Evolutionary conservation across 345 rosid genomes (phyloP).

Genomic region (Hibiscus trionum): DNA sequence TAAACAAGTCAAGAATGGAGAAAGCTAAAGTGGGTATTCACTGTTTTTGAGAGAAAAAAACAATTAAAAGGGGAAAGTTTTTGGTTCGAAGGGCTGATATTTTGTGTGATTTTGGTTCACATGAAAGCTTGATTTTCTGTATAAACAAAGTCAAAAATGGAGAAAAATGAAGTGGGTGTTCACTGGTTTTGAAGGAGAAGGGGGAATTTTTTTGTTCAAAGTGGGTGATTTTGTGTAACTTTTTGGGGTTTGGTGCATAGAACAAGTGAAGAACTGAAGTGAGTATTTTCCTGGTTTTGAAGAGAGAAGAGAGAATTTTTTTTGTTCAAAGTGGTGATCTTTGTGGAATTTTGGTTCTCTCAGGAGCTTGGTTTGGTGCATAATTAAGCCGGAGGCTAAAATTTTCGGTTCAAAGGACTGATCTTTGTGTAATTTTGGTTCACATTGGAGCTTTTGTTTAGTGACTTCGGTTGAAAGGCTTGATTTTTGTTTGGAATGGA

Average conservation of each 20-base stretch:
- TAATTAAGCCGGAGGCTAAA: background rate
- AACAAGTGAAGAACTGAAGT: background rate
- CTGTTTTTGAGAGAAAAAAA: background rate
- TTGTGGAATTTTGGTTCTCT: background rate
- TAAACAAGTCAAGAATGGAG: background rate
- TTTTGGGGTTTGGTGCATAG: background rate
- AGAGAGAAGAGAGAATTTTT: background rate
- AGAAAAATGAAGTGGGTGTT: background rate
- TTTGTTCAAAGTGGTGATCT: background rate
- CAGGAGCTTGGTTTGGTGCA: background rate
- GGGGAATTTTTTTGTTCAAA: background rate
- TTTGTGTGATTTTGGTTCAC: background rate
- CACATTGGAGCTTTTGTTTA: background rate
- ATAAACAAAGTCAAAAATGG: background rate
- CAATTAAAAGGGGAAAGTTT: background rate
- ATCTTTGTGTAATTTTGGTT: background rate
- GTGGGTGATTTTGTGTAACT: background rate
- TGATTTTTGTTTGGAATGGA: conserved; percentile 8
- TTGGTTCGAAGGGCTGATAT: background rate
- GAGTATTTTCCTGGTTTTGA: background rate
- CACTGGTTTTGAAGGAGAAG: background rate
- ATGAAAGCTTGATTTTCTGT: background rate
- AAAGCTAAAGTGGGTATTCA: background rate
- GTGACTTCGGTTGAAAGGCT: background rate
- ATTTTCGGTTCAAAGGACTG: background rate